These are phyloP conservation scores for Xylaria sp. DNA, from an alignment of 2,329 filamentous ascomycete genomes.

Conservation along the genomic window DNA sequence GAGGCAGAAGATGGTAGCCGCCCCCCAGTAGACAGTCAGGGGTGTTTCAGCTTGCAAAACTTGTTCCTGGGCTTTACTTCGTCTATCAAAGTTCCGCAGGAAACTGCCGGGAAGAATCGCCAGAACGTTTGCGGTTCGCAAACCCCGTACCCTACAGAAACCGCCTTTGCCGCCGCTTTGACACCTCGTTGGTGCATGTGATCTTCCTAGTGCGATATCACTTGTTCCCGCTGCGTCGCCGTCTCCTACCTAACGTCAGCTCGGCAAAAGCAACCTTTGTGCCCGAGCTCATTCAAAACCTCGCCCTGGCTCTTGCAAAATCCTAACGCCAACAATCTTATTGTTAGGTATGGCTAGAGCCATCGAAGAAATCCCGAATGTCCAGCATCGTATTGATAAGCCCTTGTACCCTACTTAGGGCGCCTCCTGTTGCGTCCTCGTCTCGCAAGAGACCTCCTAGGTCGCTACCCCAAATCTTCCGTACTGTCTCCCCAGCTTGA, in stretches of 20 bases:
- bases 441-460: slow-evolving; percentile 33
- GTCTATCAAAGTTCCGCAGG: neutral
- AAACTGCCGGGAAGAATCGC: neutral
- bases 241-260: neutral
- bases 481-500: slow-evolving; percentile 23
- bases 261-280: neutral
- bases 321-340: no score
- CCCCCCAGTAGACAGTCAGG: slow-evolving; percentile 27
- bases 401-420: slow-evolving; percentile 37
- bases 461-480: slow-evolving; percentile 38
- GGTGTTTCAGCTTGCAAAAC: neutral
- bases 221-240: neutral
- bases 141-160: neutral
- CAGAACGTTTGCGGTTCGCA: neutral
- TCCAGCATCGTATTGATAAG: slow-evolving; percentile 32
- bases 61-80: neutral
- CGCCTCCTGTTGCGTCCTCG: slow-evolving; percentile 37
- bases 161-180: neutral
- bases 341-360: neutral
- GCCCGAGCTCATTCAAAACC: neutral
- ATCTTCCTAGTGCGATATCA: neutral
- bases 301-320: no score
- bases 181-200: neutral
- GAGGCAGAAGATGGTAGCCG: slow-evolving; percentile 50
- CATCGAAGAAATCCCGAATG: slow-evolving; percentile 31